Conservation (phyloP, 441 rosid species). For the Breynia disticha region DNA sequence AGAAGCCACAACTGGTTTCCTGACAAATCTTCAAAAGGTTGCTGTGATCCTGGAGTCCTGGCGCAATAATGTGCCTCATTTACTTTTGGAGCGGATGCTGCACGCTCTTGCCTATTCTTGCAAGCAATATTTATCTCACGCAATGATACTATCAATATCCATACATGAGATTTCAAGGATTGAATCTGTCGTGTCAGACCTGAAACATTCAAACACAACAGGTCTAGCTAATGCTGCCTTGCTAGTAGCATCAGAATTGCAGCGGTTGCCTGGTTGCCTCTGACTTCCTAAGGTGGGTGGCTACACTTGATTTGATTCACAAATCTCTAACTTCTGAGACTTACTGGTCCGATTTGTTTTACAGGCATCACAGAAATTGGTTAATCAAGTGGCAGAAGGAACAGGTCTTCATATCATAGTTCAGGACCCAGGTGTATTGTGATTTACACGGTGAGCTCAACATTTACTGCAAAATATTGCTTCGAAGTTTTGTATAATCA, state of each 20-base stretch:
- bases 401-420: too few species aligned
- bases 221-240: constrained; percentile 50
- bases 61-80: constrained; percentile 29
- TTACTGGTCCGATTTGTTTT: too few species aligned
- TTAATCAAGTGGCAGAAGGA: too few species aligned
- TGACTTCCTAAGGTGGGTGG: constrained; percentile 21
- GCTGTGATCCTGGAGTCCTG: constrained; percentile 53
- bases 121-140: constrained; percentile 65
- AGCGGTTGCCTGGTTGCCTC: constrained; percentile 55
- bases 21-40: constrained; percentile 75
- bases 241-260: constrained; percentile 54
- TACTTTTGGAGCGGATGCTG: constrained; percentile 57
- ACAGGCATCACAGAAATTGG: too few species aligned
- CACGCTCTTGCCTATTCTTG: constrained; percentile 77
- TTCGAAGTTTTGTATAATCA: constrained; percentile 17
- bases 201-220: constrained; percentile 39
- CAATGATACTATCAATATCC: constrained; percentile 78
- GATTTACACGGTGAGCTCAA: constrained; percentile 11
- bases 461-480: constrained; percentile 1
- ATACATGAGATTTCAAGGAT: constrained; percentile 50
- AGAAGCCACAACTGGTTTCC: constrained; percentile 79
- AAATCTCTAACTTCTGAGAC: too few species aligned
- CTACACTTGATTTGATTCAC: neutral
- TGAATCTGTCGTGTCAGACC: constrained; percentile 47
- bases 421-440: too few species aligned